Base-by-base conservation (phyloP, 768 basidiomycete species). In the Tricholoma sp. region DNA sequence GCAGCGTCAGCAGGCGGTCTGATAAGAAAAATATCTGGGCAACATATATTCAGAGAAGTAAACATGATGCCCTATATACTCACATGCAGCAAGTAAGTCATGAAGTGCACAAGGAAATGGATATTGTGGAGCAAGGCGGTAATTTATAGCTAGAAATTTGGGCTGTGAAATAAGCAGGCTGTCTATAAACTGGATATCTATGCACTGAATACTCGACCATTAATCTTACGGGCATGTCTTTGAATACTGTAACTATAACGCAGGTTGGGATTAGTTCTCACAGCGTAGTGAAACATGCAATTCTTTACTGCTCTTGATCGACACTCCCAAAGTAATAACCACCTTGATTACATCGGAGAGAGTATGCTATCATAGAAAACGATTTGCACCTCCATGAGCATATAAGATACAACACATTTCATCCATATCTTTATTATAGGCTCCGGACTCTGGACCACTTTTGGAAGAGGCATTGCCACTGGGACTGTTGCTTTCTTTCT, bases 81-180 rank as follows among this genome's bases (percentile, higher is more conserved):
- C 62, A 92, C 91, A 98, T 7, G 94, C 87, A 2, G 96, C 91
- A 9, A 98, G 66, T 33, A 86, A 74, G 69, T 98, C 96, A 63
- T 97, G 94, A 6, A 98, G 71, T 1, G 88, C 91, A 61, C 91
- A 93, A 12, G 96, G 96, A 67, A 97, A 98, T 1, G 96, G 96
- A 63, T 96, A 98, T 71, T 98, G 96, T 0, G 96, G 96, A 12
- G 95, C 89, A n/a, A 95, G 81, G 37, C 89, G 81, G 64, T 91
- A 91, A 60, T 89, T 88, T 53, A 91, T 77, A 56, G 88, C 88
- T 89, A 57, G 10, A 60, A 63, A 61, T 53, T 71, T 29, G 39
- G 53, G 15, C 31, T 36, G n/a, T 50, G n/a, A 59, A 18, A 56
- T 39, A 8, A 48, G 12, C 31, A 36, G 12, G 31, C 41, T 50